These are phyloP conservation scores for Phaeomoniella chlamydospora DNA, from an alignment of 2,329 filamentous ascomycete species.

Conservation along the genomic window DNA sequence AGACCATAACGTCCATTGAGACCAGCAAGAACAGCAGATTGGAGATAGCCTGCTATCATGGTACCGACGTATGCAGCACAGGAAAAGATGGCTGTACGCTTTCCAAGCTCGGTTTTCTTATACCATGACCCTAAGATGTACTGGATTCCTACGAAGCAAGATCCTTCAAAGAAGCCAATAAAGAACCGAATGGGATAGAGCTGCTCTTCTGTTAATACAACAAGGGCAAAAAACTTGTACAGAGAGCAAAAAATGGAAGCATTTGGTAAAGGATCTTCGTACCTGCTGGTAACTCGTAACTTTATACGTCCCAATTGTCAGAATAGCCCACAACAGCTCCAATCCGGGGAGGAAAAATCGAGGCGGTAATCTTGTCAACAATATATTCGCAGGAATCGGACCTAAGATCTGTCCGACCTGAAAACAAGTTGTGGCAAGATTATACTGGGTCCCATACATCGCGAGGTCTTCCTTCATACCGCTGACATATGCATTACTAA, in stretches of 20 bases:
- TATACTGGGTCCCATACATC: conserved; percentile 17
- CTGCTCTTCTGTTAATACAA: too few relatives aligned
- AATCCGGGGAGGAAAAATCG: conserved; percentile 23
- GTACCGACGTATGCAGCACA: conserved; percentile 12
- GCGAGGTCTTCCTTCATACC: conserved; percentile 20
- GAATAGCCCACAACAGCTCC: conserved; percentile 1
- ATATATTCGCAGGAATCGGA: conserved; percentile 27
- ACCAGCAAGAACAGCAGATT: conserved; percentile 6
- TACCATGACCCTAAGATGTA: conserved; percentile 12
- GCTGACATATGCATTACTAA: conserved; percentile 32
- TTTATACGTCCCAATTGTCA: conserved; percentile 1
- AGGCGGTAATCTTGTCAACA: conserved; percentile 29
- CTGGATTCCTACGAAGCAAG: conserved; percentile 7
- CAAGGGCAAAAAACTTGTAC: conserved; percentile 18
- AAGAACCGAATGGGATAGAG: conserved; percentile 10
- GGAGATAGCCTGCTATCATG: conserved; percentile 13
- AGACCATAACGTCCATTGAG: background rate
- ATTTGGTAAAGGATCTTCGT: conserved; percentile 17
- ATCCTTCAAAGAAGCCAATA: conserved; percentile 9
- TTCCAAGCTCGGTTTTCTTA: conserved; percentile 10
- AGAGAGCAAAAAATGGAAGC: conserved; percentile 26
- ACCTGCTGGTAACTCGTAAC: background rate
- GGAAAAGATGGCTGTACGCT: conserved; percentile 12
- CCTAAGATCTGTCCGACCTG: conserved; percentile 33
- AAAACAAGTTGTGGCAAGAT: conserved; percentile 33